Evolutionary conservation across 805 yeast genomes (phyloP), one percentile per base, ranked within the genome.

Genomic region (Starmera pachycereana): DNA sequence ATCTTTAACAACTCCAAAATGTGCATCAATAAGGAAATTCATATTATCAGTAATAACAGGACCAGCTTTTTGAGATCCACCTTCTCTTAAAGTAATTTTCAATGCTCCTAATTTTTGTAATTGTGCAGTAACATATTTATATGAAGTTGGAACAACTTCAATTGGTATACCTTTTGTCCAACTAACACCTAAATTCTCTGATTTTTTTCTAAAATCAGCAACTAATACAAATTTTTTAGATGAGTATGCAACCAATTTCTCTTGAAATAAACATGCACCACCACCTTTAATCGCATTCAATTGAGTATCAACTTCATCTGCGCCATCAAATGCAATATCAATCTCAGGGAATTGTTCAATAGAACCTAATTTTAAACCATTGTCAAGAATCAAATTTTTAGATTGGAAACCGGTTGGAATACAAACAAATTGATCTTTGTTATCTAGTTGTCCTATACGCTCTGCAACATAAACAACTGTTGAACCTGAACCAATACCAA

Each of bases 401-500:
- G 94, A 82, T 64, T 92, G 99, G 71, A 89, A 92, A 2, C 98
- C 98, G 1, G 99, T 92, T 38, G 99, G 95, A 36, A 92, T 78
- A 62, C 96, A 92, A 29, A 78, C 73, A 48, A 85, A 78, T 34
- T 72, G 58, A 22, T 57, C 51, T 53, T 81, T 75, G 37, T 65
- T 62, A 32, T 67, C 66, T 47, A 63, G 45, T 60, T 83, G 88
- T 8, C 95, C 95, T 41, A 92, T 72, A 54, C 97, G 72, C 61
- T 92, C 97, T 19, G 96, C 98, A 44, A 84, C 95, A 58, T 86
- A 92, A n/a, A 92, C 84, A 4, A 92, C 98, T 0, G 99, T 92
- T 18, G 95, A 82, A 2, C 99, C 99, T 19, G 96, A 86, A 11
- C 99, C 99, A 45, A 92, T 78, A 33, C 98, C 99, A 13, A 92